phyloP scores from a whole-genome alignment of 768 basidiomycete species.

The Serendipita sp. region DNA sequence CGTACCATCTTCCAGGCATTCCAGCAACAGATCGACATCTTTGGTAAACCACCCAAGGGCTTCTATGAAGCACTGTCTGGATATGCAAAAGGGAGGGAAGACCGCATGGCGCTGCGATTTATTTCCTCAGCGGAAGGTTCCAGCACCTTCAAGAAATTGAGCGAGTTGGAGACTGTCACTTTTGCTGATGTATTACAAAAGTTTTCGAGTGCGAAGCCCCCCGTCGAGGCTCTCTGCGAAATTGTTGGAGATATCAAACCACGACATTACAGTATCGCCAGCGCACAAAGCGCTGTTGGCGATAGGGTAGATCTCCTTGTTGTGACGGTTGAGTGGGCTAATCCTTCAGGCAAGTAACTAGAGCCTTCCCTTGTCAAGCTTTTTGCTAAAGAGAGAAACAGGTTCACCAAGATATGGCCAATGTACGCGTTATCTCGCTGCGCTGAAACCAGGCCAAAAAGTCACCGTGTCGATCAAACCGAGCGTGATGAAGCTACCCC shows the following conservation, averaged over 20 bases:
- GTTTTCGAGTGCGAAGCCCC: conserved; percentile 65
- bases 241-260: conserved; percentile 91
- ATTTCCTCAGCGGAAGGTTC: conserved; percentile 86
- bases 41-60: conserved; percentile 88
- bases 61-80: conserved; percentile 82
- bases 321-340: conserved; percentile 90
- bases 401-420: conserved; percentile 75
- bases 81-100: conserved; percentile 51
- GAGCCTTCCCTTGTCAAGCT: neutral
- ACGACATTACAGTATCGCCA: conserved; percentile 95
- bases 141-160: conserved; percentile 85
- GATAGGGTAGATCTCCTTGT: conserved; percentile 87
- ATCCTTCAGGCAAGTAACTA: conserved; percentile 52
- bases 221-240: conserved; percentile 74
- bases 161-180: conserved; percentile 86
- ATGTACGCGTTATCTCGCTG: conserved; percentile 88
- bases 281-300: conserved; percentile 87
- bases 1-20: conserved; percentile 90
- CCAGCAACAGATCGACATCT: conserved; percentile 93
- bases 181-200: conserved; percentile 74
- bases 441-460: conserved; percentile 69
- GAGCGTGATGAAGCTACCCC: conserved; percentile 98
- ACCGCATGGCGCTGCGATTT: conserved; percentile 71
- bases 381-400: conserved; percentile 19
- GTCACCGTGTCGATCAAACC: conserved; percentile 97